Evolutionary conservation across 495 filamentous ascomycete genomes (phyloP).

Genomic region (Aspergillus bridgeri): DNA sequence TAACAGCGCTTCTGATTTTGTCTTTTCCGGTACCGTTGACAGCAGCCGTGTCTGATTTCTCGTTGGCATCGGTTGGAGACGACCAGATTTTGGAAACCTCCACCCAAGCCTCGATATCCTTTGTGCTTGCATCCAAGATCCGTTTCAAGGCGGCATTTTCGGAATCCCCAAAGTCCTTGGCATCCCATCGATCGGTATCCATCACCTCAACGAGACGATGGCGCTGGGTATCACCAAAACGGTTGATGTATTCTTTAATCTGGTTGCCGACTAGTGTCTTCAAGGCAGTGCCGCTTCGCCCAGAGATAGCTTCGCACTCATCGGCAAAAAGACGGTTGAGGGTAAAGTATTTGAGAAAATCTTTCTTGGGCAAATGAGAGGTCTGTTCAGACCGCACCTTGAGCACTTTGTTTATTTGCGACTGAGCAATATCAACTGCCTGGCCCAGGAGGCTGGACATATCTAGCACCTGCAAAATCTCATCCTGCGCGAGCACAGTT

Average conservation of each 20-base stretch:
- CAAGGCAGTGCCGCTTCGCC: conserved; percentile 75
- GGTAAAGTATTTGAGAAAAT: conserved; percentile 88
- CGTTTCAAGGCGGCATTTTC: conserved; percentile 60
- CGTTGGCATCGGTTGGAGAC: conserved; percentile 35
- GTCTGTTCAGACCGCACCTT: conserved; percentile 88
- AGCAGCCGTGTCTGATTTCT: conserved; percentile 25
- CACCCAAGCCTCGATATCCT: conserved; percentile 72
- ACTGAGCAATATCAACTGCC: conserved; percentile 88
- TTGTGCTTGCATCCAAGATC: conserved; percentile 76
- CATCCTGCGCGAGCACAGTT: conserved; percentile 58
- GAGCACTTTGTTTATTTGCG: conserved; percentile 86
- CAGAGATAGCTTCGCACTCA: conserved; percentile 94
- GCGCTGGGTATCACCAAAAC: conserved; percentile 70
- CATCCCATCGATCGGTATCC: conserved; percentile 88
- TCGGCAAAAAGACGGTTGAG: conserved; percentile 93
- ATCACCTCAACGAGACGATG: conserved; percentile 78
- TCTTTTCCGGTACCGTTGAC: conserved; percentile 61
- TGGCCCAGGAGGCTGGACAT: conserved; percentile 93
- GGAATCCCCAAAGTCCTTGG: conserved; percentile 73
- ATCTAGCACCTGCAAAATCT: conserved; percentile 80
- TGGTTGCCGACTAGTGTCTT: conserved; percentile 89
- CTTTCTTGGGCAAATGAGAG: conserved; percentile 63
- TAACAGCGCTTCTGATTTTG: conserved; percentile 67
- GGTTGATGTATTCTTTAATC: conserved; percentile 81
- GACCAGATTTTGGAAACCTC: conserved; percentile 70